phyloP scores from a whole-genome alignment of 192 early-diverging fungal genomes.

The Radiomyces spectabilis region DNA sequence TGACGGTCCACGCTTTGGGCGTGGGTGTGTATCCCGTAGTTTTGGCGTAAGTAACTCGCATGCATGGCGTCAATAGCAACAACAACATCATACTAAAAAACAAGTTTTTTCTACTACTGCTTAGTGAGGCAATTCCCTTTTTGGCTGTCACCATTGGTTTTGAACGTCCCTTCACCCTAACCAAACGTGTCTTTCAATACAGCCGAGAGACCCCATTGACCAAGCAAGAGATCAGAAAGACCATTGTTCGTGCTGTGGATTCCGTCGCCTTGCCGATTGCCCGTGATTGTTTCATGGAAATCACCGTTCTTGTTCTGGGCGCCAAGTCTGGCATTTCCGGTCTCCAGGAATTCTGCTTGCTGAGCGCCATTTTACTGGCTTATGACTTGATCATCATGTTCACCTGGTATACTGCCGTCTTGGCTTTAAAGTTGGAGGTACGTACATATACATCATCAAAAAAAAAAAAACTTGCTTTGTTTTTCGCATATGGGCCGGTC shows the following conservation, averaged over 20 bases:
- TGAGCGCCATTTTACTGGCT: slow-evolving; percentile 71
- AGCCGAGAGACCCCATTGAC: slow-evolving; percentile 20
- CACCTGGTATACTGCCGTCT: slow-evolving; percentile 77
- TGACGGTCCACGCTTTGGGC: slow-evolving; percentile 56
- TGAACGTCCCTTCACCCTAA: slow-evolving; percentile 77
- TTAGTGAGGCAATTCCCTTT: slow-evolving; percentile 83
- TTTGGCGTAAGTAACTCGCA: slow-evolving; percentile 29
- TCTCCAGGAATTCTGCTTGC: slow-evolving; percentile 74
- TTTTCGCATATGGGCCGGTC: too few relatives aligned
- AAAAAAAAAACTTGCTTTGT: slow-evolving; percentile 5
- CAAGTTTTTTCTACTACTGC: background rate
- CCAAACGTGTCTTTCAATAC: slow-evolving; percentile 67
- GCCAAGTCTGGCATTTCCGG: slow-evolving; percentile 68
- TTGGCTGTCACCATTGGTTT: slow-evolving; percentile 87
- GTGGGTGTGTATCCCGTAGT: slow-evolving; percentile 57
- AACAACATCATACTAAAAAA: background rate
- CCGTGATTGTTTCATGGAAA: slow-evolving; percentile 79
- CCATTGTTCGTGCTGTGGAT: slow-evolving; percentile 58
- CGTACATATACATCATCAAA: slow-evolving; percentile 24
- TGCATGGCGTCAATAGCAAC: background rate
- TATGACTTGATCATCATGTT: slow-evolving; percentile 82
- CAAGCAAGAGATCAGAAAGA: slow-evolving; percentile 45
- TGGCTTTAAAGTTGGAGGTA: slow-evolving; percentile 84
- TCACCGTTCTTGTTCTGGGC: slow-evolving; percentile 66
- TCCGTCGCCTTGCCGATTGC: slow-evolving; percentile 54